Evolutionary conservation across 2,329 filamentous ascomycete species (phyloP), one percentile per base, ranked within the genome.

Genomic region (Phialophora expanda): DNA sequence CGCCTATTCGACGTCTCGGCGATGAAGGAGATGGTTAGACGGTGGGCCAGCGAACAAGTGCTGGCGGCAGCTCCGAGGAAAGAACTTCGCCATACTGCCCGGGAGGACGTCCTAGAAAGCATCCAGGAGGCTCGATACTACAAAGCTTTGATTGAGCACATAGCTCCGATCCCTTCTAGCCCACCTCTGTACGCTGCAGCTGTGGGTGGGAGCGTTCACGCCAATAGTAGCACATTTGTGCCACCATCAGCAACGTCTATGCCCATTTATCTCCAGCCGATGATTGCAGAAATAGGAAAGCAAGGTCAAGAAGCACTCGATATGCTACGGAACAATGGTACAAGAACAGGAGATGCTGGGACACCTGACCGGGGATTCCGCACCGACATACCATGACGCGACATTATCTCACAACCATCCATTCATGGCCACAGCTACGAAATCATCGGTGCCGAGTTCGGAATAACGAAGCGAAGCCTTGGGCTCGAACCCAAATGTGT

Each of bases 51-150:
- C 1, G 76, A 82, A n/a, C 82, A 86, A 7, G 76, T 91, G 8
- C 74, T 90, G 67, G 80, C 81, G 62, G 81, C 82, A 53, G 87
- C 86, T 30, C 93, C 94, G 12, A 78, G 75, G 68, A 98, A 98
- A 82, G 86, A 85, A 75, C 87, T 86, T 44, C 81, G 88, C 59
- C 95, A 99, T 80, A 87, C 94, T 78, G 95, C 95, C 0, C 88
- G 86, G 73, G 88, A 92, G 62, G 95, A 99, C 78, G 97, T 99
- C 65, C 78, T 97, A 67, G 95, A 99, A 81, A 98, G 94, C 78
- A 97, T 99, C 69, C 89, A 86, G 63, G 95, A 99, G 81, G 94
- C 94, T 62, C 87, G 82, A 73, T 97, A 90, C 76, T 98, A 97
- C 78, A 87, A 89, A 66, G 81, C 80, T 20, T 85, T 96, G 62